Conservation (phyloP, 192 early-diverging fungal species). For the Podila horticola region DNA sequence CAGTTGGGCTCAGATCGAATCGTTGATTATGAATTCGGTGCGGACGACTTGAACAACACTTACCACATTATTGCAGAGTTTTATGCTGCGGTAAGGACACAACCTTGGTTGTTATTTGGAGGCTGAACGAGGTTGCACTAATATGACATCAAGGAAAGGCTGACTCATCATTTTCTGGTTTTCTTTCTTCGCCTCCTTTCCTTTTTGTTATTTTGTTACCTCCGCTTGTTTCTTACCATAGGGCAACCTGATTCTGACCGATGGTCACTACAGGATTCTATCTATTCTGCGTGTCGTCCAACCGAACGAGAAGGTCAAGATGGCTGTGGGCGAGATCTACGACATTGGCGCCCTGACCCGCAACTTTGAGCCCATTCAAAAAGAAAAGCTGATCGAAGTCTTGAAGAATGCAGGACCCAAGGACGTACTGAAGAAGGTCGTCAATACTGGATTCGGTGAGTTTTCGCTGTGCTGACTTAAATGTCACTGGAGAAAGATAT, state of each 20-base stretch:
- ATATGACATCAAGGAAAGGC: background rate
- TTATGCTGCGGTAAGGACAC: constrained; percentile 71
- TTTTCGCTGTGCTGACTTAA: background rate
- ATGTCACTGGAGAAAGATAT: background rate
- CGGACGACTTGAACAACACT: constrained; percentile 59
- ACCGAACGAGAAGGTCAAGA: constrained; percentile 74
- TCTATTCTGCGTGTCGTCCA: constrained; percentile 89
- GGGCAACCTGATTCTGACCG: constrained; percentile 97
- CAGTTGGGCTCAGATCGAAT: constrained; percentile 94
- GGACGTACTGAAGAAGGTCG: constrained; percentile 72
- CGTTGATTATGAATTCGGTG: constrained; percentile 94
- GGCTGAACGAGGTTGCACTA: too few relatives aligned
- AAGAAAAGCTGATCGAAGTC: constrained; percentile 60
- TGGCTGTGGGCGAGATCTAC: constrained; percentile 90
- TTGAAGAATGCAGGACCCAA: constrained; percentile 68
- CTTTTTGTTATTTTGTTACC: background rate
- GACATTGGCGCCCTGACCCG: constrained; percentile 65
- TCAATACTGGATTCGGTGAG: constrained; percentile 67
- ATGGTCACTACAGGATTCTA: constrained; percentile 86
- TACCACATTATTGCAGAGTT: constrained; percentile 85
- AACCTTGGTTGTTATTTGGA: too few relatives aligned
- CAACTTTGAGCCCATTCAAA: constrained; percentile 65
- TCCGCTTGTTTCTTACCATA: constrained; percentile 26
- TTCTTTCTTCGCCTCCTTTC: background rate
- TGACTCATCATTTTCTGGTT: background rate